phyloP scores from a whole-genome alignment of 148 eudicot genomes.

The Heliosperma pusillum region DNA sequence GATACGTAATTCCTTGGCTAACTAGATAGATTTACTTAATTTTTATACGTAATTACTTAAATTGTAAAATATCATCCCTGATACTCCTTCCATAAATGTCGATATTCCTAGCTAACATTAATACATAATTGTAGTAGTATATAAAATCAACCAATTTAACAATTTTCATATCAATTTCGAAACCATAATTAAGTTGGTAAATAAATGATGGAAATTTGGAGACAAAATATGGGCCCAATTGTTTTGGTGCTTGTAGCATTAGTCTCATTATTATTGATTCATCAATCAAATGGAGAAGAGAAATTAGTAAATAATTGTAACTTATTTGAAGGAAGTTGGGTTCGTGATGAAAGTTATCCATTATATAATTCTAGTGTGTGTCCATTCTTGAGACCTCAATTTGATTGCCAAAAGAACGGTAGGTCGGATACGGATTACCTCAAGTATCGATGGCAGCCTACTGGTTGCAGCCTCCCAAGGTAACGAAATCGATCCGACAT shows the following conservation, averaged over 20 bases:
- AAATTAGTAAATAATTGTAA: constrained; percentile 25
- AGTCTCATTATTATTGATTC: background rate
- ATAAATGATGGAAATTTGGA: background rate
- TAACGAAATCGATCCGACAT: background rate
- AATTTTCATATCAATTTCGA: background rate
- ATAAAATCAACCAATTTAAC: background rate
- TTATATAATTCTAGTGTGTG: constrained; percentile 32
- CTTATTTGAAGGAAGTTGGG: constrained; percentile 58
- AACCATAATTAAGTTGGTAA: background rate
- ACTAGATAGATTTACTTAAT: too few species aligned
- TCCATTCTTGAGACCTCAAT: constrained; percentile 30
- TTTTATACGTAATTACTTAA: background rate
- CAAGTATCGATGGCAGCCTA: constrained; percentile 42
- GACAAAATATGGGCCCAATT: background rate
- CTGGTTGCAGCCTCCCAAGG: constrained; percentile 38
- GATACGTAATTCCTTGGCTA: background rate
- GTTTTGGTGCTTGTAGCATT: background rate
- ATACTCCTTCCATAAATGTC: background rate
- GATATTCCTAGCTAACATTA: background rate
- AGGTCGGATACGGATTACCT: constrained; percentile 38
- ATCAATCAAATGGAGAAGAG: background rate
- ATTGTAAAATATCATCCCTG: background rate
- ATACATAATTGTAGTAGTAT: background rate
- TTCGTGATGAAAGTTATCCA: constrained; percentile 32
- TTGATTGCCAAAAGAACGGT: constrained; percentile 39